Base-by-base conservation (phyloP, 305 asterid species). In the Andrographis paniculata region DNA sequence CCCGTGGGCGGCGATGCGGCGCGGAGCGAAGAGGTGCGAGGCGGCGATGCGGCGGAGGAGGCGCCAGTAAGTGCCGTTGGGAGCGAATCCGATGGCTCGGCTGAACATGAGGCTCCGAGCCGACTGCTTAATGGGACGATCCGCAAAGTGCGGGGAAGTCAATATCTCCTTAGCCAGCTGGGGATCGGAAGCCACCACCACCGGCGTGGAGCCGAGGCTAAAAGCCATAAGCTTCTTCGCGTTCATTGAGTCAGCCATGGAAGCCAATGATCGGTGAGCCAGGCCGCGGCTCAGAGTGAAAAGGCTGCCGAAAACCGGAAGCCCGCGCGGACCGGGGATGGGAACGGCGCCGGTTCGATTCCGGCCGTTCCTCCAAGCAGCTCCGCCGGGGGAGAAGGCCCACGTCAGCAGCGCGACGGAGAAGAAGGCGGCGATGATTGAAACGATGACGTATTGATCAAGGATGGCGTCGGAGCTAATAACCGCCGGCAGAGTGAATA, bases 11-110 rank as follows among this genome's bases (percentile, higher is more conserved):
- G 82, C 70, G 9, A 80, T 65, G 40, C 80, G 68, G 1, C 75
- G 70, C 0, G 80, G 86, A 0, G 83, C 60, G 37, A 80, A 80
- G 31, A 80, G 69, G 23, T 77, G 82, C 1, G 85, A 66, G 9
- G 86, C 63, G 12, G 91, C 74, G 43, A 80, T 74, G 31, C 85
- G 74, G 42, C 91, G 78, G 31, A 80, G 69, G 0, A 62, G 62
- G 39, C 86, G 79, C 91, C 91, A 80, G 65, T 80, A 74, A 21
- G 64, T 30, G 6, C 85, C 82, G 31, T 74, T 74, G 0, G 85
- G 91, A 1, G 89, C 89, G 45, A 79, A 79, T 0, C 89, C 85
- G n/a, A 79, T 79, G 31, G 89, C 85, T 15, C 91, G 71, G 50
- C 49, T 54, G 70, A 80, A 80, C 80, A 80, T 60, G 8, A 80